Evolutionary conservation across 2,329 filamentous ascomycete species (phyloP), one percentile per base, ranked within the genome.

Genomic region (Claviceps sorghi): DNA sequence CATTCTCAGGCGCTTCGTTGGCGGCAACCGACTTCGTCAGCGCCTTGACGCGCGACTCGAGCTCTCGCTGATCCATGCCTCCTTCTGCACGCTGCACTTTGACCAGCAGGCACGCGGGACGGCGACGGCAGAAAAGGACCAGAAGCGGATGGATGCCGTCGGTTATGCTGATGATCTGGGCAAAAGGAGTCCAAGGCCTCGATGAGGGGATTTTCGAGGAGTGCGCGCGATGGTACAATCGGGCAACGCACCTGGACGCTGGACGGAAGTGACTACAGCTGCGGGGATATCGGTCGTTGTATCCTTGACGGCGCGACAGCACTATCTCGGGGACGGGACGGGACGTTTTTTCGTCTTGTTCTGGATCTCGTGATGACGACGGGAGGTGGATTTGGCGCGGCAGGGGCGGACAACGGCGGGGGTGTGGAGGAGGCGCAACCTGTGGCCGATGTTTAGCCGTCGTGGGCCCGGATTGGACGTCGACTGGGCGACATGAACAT

Each of bases 61-160:
- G 84, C 64, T 91, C 86, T 69, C 88, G 87, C 63, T 83, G 79
- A 62, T 95, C 85, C 84, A 95, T 88, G 50, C 50, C 49, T 36
- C 5, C 42, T 47, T 36, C 26, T 4, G 19, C 29, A 48, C 38
- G 19, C 13, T 34, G n/a, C 17, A 3, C 7, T 41, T 41, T 7
- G 38, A n/a, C 17, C 6, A 41, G n/a, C 38, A n/a, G 38, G n/a
- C 10, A 6, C 41, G 41, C 8, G 21, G 21, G 6, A 2, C n/a
- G 21, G 26, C 26, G 5, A 26, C 3, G 26, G 26, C 3, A 13
- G 41, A 21, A 26, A 26, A 22, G 19, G 1, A 43, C n/a, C n/a
- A 43, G 11, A n/a, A n/a, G 17, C 17, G 17, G 38, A 41, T 41
- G 7, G 38, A 10, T 41, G 38, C 38, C 17, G 38, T 41, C 41